Conservation (phyloP, 371 early-diverging fungal genomes). For the Rhizomucor miehei region DNA sequence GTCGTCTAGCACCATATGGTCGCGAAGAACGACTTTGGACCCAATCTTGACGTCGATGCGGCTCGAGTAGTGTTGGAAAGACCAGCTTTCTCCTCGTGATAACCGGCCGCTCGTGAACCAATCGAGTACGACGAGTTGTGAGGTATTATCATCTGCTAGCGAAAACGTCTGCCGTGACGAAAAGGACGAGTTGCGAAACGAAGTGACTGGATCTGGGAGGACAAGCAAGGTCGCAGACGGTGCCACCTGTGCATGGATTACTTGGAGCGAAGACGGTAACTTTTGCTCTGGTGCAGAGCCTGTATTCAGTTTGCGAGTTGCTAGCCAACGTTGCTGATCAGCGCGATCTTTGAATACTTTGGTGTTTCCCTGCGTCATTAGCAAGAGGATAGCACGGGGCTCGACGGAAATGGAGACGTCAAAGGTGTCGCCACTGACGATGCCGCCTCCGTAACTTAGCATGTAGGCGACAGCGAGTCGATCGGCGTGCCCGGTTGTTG, state of each 20-base stretch:
- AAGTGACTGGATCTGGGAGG: constrained; percentile 78
- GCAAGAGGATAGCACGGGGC: constrained; percentile 47
- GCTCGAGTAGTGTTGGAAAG: constrained; percentile 64
- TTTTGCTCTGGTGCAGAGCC: background rate
- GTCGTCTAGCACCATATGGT: constrained; percentile 60
- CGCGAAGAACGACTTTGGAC: constrained; percentile 47
- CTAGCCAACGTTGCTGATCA: constrained; percentile 21
- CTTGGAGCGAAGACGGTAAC: constrained; percentile 36
- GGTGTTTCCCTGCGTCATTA: constrained; percentile 79
- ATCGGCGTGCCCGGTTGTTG: constrained; percentile 36
- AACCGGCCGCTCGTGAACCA: constrained; percentile 81
- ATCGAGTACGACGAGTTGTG: constrained; percentile 67
- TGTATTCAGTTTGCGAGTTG: constrained; percentile 5
- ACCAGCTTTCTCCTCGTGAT: constrained; percentile 73
- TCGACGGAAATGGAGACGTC: constrained; percentile 45
- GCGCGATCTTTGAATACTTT: constrained; percentile 62
- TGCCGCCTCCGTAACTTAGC: constrained; percentile 77
- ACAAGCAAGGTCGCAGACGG: constrained; percentile 44
- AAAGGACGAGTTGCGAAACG: constrained; percentile 63
- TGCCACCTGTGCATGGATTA: constrained; percentile 33
- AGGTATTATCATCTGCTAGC: constrained; percentile 31
- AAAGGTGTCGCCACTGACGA: constrained; percentile 70
- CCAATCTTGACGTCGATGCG: constrained; percentile 53
- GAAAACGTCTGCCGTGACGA: constrained; percentile 58
- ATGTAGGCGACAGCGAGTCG: constrained; percentile 49